Evolutionary conservation across 2,329 filamentous ascomycete genomes (phyloP).

Genomic region (Boeremia lycopersici): DNA sequence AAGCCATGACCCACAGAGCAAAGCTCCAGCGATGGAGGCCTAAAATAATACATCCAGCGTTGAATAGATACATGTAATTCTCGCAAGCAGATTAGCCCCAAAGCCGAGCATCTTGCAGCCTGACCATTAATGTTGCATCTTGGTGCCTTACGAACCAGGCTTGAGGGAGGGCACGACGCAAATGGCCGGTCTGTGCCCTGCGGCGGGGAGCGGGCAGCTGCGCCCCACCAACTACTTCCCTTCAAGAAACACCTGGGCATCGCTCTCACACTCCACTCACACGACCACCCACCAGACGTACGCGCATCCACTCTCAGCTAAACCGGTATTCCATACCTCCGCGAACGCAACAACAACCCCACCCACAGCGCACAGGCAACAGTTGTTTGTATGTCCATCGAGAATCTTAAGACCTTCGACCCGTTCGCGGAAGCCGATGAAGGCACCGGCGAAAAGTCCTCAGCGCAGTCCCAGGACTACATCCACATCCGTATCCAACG

Average conservation of each 20-base stretch:
- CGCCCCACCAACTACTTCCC: slow-evolving; percentile 25
- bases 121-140: neutral
- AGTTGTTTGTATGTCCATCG: slow-evolving; percentile 42
- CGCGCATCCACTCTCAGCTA: slow-evolving; percentile 4
- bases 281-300: slow-evolving; percentile 18
- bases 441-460: slow-evolving; percentile 93
- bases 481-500: slow-evolving; percentile 99
- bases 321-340: slow-evolving; percentile 8
- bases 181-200: neutral
- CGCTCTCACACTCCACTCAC: slow-evolving; percentile 17
- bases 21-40: neutral
- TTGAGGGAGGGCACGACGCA: slow-evolving; percentile 5
- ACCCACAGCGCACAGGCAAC: slow-evolving; percentile 33
- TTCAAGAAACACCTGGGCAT: slow-evolving; percentile 20
- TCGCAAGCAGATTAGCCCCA: neutral
- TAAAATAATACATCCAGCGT: neutral
- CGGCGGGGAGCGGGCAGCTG: neutral
- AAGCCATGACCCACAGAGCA: neutral
- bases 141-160: slow-evolving; percentile 9
- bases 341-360: slow-evolving; percentile 24
- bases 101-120: neutral
- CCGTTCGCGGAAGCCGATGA: slow-evolving; percentile 99
- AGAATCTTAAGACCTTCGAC: slow-evolving; percentile 65
- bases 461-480: slow-evolving; percentile 85
- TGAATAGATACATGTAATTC: slow-evolving; percentile 6